phyloP scores from a whole-genome alignment of 352 stramenopile genomes.

The Aphanomyces cochlioides region DNA sequence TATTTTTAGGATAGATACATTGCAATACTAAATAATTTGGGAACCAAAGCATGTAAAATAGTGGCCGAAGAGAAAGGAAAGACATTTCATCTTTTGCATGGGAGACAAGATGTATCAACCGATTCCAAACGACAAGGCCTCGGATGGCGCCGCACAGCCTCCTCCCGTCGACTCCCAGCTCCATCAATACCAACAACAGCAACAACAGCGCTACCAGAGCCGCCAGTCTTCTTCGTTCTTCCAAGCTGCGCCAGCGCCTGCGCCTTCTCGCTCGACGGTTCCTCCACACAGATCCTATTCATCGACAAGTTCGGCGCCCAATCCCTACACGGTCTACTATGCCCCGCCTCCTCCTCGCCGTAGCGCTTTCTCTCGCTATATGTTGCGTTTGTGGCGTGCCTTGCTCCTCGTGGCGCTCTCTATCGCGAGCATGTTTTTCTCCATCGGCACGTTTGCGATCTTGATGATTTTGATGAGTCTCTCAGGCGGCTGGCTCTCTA shows the following conservation, averaged over 20 bases:
- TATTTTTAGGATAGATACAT: constrained; percentile 1
- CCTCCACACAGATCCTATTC: background rate
- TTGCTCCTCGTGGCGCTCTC: background rate
- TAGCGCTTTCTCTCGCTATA: constrained; percentile 7
- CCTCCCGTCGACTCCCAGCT: background rate
- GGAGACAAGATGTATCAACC: background rate
- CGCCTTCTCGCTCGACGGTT: background rate
- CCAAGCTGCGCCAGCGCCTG: background rate
- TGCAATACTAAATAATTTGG: background rate
- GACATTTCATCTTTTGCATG: background rate
- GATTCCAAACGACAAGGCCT: background rate
- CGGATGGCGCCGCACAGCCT: background rate
- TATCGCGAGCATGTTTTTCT: constrained; percentile 1
- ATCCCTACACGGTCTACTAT: constrained; percentile 2
- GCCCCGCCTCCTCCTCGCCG: background rate
- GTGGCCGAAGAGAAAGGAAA: background rate
- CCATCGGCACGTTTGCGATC: background rate
- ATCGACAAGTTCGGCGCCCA: background rate
- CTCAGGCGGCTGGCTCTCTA: constrained; percentile 1
- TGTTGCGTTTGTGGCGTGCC: background rate
- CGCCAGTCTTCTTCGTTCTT: constrained; percentile 3
- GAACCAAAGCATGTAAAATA: background rate
- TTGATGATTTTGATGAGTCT: constrained; percentile 12
- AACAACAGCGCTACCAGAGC: constrained; percentile 13
- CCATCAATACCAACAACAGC: constrained; percentile 10